phyloP scores from a whole-genome alignment of 768 basidiomycete species.

The Xerocomellus amylosporus region DNA sequence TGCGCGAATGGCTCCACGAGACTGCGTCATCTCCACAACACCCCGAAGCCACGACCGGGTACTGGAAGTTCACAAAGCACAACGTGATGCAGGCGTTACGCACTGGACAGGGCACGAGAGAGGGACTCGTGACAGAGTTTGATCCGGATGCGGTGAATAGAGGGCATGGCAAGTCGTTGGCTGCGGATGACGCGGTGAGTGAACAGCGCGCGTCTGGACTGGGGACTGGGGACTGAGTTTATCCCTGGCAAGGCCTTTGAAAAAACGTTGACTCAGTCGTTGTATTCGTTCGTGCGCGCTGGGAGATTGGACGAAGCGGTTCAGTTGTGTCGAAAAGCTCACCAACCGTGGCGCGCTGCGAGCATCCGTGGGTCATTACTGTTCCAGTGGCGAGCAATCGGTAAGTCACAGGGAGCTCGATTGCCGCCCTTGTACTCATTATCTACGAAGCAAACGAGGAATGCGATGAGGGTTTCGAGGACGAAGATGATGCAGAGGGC shows the following conservation, averaged over 20 bases:
- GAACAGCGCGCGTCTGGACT: background rate
- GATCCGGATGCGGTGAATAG: slow-evolving; percentile 79
- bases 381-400: slow-evolving; percentile 72
- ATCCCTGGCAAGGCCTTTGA: slow-evolving; percentile 65
- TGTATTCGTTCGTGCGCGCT: slow-evolving; percentile 80
- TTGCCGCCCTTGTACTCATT: slow-evolving; percentile 31
- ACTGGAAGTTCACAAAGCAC: slow-evolving; percentile 82
- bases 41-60: slow-evolving; percentile 76
- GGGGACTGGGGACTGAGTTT: background rate
- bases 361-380: slow-evolving; percentile 79
- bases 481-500: slow-evolving; percentile 41
- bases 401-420: slow-evolving; percentile 39
- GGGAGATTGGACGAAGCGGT: slow-evolving; percentile 85
- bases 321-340: slow-evolving; percentile 73
- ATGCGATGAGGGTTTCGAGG: slow-evolving; percentile 46
- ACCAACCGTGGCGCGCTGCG: slow-evolving; percentile 92
- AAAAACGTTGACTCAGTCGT: slow-evolving; percentile 66
- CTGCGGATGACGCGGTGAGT: slow-evolving; percentile 76
- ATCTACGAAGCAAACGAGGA: slow-evolving; percentile 44
- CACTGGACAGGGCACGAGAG: slow-evolving; percentile 44
- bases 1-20: slow-evolving; percentile 88
- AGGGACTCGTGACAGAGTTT: slow-evolving; percentile 60
- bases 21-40: slow-evolving; percentile 57
- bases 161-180: slow-evolving; percentile 56
- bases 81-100: slow-evolving; percentile 62